phyloP scores from a whole-genome alignment of 495 filamentous ascomycete species.

The Xylaria grammica region DNA sequence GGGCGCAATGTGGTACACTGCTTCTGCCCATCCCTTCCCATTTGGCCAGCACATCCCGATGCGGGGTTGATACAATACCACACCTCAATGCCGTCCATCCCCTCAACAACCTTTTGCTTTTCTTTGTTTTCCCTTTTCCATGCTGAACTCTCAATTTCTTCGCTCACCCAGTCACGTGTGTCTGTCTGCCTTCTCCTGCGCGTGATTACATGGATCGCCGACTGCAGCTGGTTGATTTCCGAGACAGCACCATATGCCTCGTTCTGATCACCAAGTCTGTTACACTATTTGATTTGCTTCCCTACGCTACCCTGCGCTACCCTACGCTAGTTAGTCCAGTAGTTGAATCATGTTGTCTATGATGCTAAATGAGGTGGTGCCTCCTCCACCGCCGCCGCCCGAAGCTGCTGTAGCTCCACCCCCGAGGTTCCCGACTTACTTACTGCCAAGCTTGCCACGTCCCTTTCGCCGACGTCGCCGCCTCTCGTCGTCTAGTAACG shows the following conservation, averaged over 20 bases:
- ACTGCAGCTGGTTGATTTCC: background rate
- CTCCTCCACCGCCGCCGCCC: conserved; percentile 25
- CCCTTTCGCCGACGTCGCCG: conserved; percentile 48
- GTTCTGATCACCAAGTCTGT: background rate
- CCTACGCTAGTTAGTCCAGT: background rate
- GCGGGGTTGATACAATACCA: conserved; percentile 8
- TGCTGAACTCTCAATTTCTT: background rate
- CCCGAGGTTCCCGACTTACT: conserved; percentile 48
- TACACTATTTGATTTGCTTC: background rate
- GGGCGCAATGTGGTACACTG: no score
- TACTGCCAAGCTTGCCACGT: conserved; percentile 53
- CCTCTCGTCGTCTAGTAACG: conserved; percentile 11
- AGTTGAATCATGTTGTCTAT: conserved; percentile 19
- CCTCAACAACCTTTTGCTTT: background rate
- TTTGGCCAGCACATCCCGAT: conserved; percentile 16
- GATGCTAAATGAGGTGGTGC: conserved; percentile 14
- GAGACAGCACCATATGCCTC: background rate
- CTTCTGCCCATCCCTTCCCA: background rate
- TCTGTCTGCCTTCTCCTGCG: background rate
- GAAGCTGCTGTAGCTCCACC: conserved; percentile 20
- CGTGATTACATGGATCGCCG: no score
- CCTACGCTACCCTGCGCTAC: no score
- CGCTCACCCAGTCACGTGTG: background rate
- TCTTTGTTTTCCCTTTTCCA: conserved; percentile 6
- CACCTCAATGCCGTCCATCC: background rate